phyloP scores from a whole-genome alignment of 2,329 filamentous ascomycete species.

The Cordyceps sp. region DNA sequence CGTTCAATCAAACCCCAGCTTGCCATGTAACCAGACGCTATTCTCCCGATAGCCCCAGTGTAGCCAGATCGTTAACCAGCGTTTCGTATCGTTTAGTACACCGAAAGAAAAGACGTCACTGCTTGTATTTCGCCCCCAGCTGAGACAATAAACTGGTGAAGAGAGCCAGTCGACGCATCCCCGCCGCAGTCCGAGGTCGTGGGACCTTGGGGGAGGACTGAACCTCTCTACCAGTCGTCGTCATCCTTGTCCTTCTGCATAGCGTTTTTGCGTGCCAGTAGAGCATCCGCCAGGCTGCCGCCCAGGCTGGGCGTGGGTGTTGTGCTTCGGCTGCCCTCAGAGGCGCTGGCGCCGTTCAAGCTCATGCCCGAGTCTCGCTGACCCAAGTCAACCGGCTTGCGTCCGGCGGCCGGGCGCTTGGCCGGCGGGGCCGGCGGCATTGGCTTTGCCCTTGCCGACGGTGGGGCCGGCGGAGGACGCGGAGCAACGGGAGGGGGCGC shows the following conservation, averaged over 20 bases:
- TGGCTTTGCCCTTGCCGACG: conserved; percentile 41
- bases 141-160: no score
- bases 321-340: conserved; percentile 46
- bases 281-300: conserved; percentile 62
- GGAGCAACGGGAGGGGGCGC: conserved; percentile 28
- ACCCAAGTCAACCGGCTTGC: conserved; percentile 53
- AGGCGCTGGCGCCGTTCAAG: conserved; percentile 37
- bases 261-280: conserved; percentile 58
- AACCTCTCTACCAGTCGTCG: conserved; percentile 59
- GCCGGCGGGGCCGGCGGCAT: conserved; percentile 62
- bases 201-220: no score
- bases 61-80: no score
- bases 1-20: no score
- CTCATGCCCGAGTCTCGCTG: conserved; percentile 59
- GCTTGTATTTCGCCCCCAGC: no score
- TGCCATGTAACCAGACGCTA: no score
- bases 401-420: conserved; percentile 58
- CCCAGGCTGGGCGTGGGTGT: conserved; percentile 58
- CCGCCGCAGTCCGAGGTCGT: no score
- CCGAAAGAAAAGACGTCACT: no score
- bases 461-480: conserved; percentile 48
- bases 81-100: no score
- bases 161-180: no score
- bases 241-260: conserved; percentile 57
- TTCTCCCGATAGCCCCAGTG: no score